phyloP scores from a whole-genome alignment of 208 protist genomes.

The Kentomonas sorsogonicus region DNA sequence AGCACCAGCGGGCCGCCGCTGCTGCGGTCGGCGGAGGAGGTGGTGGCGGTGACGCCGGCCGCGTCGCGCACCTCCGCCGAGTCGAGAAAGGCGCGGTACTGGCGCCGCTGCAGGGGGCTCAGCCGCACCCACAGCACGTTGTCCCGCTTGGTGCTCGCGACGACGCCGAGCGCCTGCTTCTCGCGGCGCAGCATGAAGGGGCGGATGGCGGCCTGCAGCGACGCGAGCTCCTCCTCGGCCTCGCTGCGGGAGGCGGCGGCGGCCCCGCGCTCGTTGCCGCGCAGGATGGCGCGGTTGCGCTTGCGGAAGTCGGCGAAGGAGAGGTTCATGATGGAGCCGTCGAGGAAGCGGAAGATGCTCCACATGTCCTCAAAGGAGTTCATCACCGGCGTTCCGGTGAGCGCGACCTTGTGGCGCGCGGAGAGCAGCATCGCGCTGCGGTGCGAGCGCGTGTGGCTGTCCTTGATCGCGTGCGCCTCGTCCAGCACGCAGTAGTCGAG shows the following conservation, averaged over 20 bases:
- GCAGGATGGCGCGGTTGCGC: constrained; percentile 47
- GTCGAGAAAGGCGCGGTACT: constrained; percentile 59
- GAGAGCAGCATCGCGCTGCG: constrained; percentile 54
- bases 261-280: constrained; percentile 78
- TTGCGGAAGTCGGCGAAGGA: constrained; percentile 30
- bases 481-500: constrained; percentile 83
- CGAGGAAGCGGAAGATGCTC: constrained; percentile 77
- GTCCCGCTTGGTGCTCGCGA: constrained; percentile 57
- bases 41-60: background rate
- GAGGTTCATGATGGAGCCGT: constrained; percentile 48
- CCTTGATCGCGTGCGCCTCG: constrained; percentile 81
- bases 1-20: constrained; percentile 45
- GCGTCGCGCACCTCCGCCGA: constrained; percentile 16
- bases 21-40: constrained; percentile 12
- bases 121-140: constrained; percentile 75
- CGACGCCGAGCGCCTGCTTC: constrained; percentile 37
- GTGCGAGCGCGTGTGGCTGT: constrained; percentile 47
- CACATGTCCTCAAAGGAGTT: constrained; percentile 85
- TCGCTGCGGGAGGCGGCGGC: constrained; percentile 23
- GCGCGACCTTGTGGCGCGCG: constrained; percentile 68
- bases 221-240: constrained; percentile 32
- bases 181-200: constrained; percentile 78
- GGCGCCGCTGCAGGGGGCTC: constrained; percentile 39
- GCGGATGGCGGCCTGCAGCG: constrained; percentile 47
- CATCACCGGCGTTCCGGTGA: constrained; percentile 83